phyloP scores from a whole-genome alignment of 108 stramenopile genomes.

The Mayamaea pseudoterrestris region DNA sequence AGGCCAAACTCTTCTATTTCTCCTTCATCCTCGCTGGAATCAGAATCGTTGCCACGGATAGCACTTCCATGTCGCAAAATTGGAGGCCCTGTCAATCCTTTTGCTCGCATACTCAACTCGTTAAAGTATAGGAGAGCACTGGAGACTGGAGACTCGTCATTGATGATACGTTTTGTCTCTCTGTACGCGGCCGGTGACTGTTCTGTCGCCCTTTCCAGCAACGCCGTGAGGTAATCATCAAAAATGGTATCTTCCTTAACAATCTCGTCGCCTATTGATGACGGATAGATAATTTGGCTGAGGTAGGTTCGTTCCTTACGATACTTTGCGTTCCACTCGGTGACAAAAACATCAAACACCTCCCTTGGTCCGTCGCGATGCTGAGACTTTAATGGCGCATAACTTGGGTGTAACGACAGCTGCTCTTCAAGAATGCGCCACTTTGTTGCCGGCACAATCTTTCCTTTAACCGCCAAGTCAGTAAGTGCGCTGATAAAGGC shows the following conservation, averaged over 20 bases:
- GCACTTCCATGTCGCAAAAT: slow-evolving; percentile 6
- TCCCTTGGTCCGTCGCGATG: slow-evolving; percentile 52
- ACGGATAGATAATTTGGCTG: slow-evolving; percentile 19
- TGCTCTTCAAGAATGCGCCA: slow-evolving; percentile 47
- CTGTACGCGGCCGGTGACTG: slow-evolving; percentile 34
- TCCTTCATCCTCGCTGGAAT: slow-evolving; percentile 85
- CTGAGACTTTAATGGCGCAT: slow-evolving; percentile 38
- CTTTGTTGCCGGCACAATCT: slow-evolving; percentile 37
- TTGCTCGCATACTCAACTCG: slow-evolving; percentile 20
- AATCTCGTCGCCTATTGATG: slow-evolving; percentile 16
- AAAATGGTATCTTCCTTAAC: slow-evolving; percentile 13
- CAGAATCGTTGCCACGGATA: slow-evolving; percentile 13
- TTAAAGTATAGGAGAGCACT: slow-evolving; percentile 50
- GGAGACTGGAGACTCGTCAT: slow-evolving; percentile 46
- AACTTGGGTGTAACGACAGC: slow-evolving; percentile 28
- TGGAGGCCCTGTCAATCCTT: neutral
- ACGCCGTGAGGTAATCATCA: slow-evolving; percentile 38
- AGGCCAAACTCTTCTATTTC: slow-evolving; percentile 82
- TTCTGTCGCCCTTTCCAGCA: slow-evolving; percentile 35
- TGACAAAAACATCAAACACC: slow-evolving; percentile 68
- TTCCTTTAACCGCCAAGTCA: slow-evolving; percentile 24
- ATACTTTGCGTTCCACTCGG: slow-evolving; percentile 58
- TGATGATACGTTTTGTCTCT: slow-evolving; percentile 39
- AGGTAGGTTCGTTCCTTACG: slow-evolving; percentile 42
- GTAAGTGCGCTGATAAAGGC: slow-evolving; percentile 29